These are phyloP conservation scores for Fennellomyces sp. DNA, from an alignment of 371 early-diverging fungal species.

Conservation along the genomic window DNA sequence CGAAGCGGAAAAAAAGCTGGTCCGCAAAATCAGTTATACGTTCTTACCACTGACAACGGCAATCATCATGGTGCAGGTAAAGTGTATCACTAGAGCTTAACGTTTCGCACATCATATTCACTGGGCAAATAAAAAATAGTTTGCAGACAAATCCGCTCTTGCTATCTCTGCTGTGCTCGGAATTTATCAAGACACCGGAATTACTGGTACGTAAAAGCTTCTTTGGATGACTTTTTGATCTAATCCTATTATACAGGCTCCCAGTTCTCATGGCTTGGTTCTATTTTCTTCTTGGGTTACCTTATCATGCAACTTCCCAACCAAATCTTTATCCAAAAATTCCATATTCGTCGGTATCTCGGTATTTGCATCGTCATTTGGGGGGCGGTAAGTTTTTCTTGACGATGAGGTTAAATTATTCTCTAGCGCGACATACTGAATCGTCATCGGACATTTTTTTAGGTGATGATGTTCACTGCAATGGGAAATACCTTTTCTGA, in stretches of 20 bases:
- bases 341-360: constrained; percentile 22
- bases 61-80: constrained; percentile 34
- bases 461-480: constrained; percentile 23
- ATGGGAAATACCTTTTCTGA: constrained; percentile 27
- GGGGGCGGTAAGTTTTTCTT: constrained; percentile 17
- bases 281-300: constrained; percentile 12
- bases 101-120: not conserved
- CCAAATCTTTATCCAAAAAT: constrained; percentile 21
- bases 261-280: constrained; percentile 25
- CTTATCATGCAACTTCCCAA: constrained; percentile 11
- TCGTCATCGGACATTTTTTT: not conserved
- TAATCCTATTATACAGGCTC: no score
- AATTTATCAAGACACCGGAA: constrained; percentile 22
- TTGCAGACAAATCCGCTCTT: constrained; percentile 32
- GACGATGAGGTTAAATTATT: not conserved
- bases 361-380: constrained; percentile 26
- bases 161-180: constrained; percentile 29
- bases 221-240: no score
- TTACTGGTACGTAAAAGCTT: no score
- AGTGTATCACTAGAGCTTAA: not conserved
- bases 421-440: not conserved
- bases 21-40: constrained; percentile 28
- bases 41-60: constrained; percentile 27
- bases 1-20: constrained; percentile 26
- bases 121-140: constrained; percentile 1